Evolutionary conservation across 108 stramenopile species (phyloP).

Genomic region (Aurantiochytrium sp.): DNA sequence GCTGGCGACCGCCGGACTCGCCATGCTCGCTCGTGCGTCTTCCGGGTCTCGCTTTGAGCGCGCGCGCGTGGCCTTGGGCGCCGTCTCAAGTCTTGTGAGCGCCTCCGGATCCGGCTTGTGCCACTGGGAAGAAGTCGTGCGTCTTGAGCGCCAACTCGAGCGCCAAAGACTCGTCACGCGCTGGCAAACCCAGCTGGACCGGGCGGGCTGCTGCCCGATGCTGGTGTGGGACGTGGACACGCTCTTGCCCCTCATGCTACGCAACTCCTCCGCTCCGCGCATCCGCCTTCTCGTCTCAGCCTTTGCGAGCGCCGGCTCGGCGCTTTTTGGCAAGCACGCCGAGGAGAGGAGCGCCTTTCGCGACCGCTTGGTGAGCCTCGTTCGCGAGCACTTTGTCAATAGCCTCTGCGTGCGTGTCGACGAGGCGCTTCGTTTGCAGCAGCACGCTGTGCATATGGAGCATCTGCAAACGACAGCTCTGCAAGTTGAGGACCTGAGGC

Average conservation of each 20-base stretch:
- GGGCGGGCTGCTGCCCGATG: not conserved
- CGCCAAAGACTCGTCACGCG: not conserved
- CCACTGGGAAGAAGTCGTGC: not conserved
- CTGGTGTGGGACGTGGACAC: not conserved
- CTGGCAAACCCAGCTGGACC: not conserved
- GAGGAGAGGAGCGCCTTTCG: not conserved
- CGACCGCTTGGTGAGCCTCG: not conserved
- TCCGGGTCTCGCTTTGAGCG: no score
- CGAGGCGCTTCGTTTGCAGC: constrained; percentile 34
- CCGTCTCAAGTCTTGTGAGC: no score
- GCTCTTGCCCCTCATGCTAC: not conserved
- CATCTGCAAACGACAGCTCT: not conserved
- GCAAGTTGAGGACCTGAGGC: not conserved
- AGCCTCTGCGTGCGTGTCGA: constrained; percentile 34
- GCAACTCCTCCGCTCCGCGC: not conserved
- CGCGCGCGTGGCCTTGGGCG: no score
- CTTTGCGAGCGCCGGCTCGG: not conserved
- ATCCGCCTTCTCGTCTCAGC: not conserved
- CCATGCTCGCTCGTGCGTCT: not conserved
- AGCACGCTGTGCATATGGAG: constrained; percentile 36
- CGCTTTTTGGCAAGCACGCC: not conserved
- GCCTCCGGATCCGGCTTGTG: not conserved
- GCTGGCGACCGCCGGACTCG: not conserved
- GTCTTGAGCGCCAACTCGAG: not conserved
- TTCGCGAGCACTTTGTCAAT: not conserved